phyloP scores from a whole-genome alignment of 2,329 filamentous ascomycete genomes.

The Clarireedia homoeocarpa region DNA sequence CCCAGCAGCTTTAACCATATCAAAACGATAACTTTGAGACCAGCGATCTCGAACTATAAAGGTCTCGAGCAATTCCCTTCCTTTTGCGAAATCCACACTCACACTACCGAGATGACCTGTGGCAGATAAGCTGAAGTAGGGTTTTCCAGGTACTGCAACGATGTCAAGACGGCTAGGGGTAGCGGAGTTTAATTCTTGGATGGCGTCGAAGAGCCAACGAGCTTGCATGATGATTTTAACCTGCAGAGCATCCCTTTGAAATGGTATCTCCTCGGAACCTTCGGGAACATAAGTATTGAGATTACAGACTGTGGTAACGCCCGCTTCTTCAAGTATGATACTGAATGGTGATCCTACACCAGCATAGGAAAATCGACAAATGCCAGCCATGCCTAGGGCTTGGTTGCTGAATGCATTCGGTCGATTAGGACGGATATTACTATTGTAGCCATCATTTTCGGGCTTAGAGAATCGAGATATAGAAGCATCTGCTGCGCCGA shows the following conservation, averaged over 20 bases:
- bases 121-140: slow-evolving; percentile 69
- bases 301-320: slow-evolving; percentile 82
- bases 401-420: slow-evolving; percentile 76
- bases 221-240: slow-evolving; percentile 95
- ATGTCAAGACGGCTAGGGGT: slow-evolving; percentile 69
- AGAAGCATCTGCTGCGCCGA: slow-evolving; percentile 70
- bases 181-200: slow-evolving; percentile 53
- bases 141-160: slow-evolving; percentile 48
- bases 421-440: slow-evolving; percentile 53
- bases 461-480: slow-evolving; percentile 46
- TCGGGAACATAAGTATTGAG: slow-evolving; percentile 82
- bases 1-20: slow-evolving; percentile 73
- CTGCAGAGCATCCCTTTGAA: slow-evolving; percentile 68
- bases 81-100: slow-evolving; percentile 58
- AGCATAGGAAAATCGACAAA: slow-evolving; percentile 75
- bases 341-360: slow-evolving; percentile 70
- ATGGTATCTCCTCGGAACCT: slow-evolving; percentile 72
- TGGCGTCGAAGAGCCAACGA: slow-evolving; percentile 61
- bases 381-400: slow-evolving; percentile 73
- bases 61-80: slow-evolving; percentile 64
- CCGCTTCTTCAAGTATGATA: slow-evolving; percentile 78
- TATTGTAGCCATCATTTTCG: slow-evolving; percentile 52
- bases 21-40: slow-evolving; percentile 76
- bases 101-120: slow-evolving; percentile 52
- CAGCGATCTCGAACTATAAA: slow-evolving; percentile 55